These are phyloP conservation scores for Candida dendrica DNA, from an alignment of 805 yeast species.

Conservation along the genomic window DNA sequence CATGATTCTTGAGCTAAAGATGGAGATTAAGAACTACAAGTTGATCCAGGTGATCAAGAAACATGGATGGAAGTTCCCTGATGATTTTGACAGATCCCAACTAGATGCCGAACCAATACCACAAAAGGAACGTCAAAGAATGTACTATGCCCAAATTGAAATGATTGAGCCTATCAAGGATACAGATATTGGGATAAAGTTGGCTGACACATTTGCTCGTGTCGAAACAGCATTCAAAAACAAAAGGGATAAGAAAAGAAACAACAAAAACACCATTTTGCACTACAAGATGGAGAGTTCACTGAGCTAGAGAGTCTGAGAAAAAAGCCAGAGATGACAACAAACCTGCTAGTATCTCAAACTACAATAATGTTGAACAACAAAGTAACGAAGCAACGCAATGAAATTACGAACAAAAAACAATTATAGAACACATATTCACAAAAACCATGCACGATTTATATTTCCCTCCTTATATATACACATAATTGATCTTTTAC, in stretches of 20 bases:
- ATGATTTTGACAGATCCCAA: conserved; percentile 3
- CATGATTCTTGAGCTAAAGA: conserved; percentile 1
- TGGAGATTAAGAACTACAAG: conserved; percentile 4
- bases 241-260: too few relatives aligned
- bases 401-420: too few relatives aligned
- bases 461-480: neutral
- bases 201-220: too few relatives aligned
- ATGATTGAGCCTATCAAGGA: neutral
- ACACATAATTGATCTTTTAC: neutral
- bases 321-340: too few relatives aligned
- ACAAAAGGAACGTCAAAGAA: neutral
- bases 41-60: conserved; percentile 5
- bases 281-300: too few relatives aligned
- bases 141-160: neutral
- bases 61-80: conserved; percentile 10
- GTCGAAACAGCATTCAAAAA: too few relatives aligned
- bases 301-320: too few relatives aligned
- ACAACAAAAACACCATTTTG: too few relatives aligned
- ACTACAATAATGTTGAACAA: too few relatives aligned
- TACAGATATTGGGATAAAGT: neutral
- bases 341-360: too few relatives aligned
- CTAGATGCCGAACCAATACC: neutral
- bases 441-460: neutral
- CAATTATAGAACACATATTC: too few relatives aligned
- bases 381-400: too few relatives aligned